These are phyloP conservation scores for Neonectria coccinea DNA, from an alignment of 2,329 filamentous ascomycete genomes.

Conservation along the genomic window DNA sequence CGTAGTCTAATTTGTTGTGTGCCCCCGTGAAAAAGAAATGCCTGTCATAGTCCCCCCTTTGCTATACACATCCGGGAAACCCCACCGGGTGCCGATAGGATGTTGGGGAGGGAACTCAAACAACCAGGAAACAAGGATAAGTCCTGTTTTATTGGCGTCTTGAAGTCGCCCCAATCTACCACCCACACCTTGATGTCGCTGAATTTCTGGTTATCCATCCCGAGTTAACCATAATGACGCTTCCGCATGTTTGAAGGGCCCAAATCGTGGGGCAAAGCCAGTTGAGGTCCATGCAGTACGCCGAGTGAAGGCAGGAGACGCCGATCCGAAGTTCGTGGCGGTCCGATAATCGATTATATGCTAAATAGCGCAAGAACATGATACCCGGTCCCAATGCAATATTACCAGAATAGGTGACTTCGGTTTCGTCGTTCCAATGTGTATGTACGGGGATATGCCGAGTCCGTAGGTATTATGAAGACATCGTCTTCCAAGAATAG, in stretches of 20 bases:
- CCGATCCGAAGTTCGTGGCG: slow-evolving; percentile 30
- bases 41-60: slow-evolving; percentile 42
- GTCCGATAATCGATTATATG: slow-evolving; percentile 47
- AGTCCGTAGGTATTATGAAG: slow-evolving; percentile 47
- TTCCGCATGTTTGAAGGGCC: slow-evolving; percentile 16
- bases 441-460: slow-evolving; percentile 51
- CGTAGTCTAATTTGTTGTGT: slow-evolving; percentile 49
- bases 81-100: slow-evolving; percentile 16
- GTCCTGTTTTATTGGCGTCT: slow-evolving; percentile 32
- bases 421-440: slow-evolving; percentile 48
- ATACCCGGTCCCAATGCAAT: slow-evolving; percentile 59
- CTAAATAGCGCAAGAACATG: slow-evolving; percentile 45
- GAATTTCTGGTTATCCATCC: slow-evolving; percentile 21
- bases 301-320: slow-evolving; percentile 23
- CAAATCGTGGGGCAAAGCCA: slow-evolving; percentile 16
- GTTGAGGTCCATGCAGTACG: slow-evolving; percentile 24
- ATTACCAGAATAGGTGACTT: slow-evolving; percentile 57
- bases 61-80: slow-evolving; percentile 26
- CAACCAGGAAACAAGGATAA: slow-evolving; percentile 33
- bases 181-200: slow-evolving; percentile 28
- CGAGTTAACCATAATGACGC: slow-evolving; percentile 21
- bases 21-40: slow-evolving; percentile 41
- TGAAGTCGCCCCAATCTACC: slow-evolving; percentile 36
- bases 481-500: slow-evolving; percentile 47
- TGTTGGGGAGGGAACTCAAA: slow-evolving; percentile 29